Percentiles rank a stretch among this genome's conserved stretches.
Conservation (phyloP, 75 land plant species). For the Cupressus sempervirens region DNA sequence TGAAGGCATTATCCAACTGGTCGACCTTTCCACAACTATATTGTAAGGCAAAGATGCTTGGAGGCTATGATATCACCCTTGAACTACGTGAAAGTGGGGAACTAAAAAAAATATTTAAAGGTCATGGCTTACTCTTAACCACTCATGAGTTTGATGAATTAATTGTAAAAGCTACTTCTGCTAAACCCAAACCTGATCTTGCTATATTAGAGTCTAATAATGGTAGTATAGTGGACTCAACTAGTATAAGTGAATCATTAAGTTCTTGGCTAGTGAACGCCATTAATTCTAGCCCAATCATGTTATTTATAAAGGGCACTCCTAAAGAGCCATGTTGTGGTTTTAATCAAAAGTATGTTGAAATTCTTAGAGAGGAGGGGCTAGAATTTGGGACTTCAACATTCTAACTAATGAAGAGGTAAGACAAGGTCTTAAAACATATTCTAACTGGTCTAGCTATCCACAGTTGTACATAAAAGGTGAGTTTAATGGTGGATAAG, state of each 20-base stretch:
- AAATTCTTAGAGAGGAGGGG: slow-evolving; percentile 48
- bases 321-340: slow-evolving; percentile 79
- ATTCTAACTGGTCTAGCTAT: slow-evolving; percentile 87
- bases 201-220: slow-evolving; percentile 7
- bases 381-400: slow-evolving; percentile 63
- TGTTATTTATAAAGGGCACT: slow-evolving; percentile 90
- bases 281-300: slow-evolving; percentile 54
- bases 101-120: slow-evolving; percentile 49
- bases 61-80: slow-evolving; percentile 78
- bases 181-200: slow-evolving; percentile 2
- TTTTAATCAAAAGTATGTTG: slow-evolving; percentile 74
- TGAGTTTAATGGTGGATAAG: slow-evolving; percentile 83
- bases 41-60: slow-evolving; percentile 80
- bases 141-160: neutral
- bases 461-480: slow-evolving; percentile 80
- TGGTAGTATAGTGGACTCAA: slow-evolving; percentile 27
- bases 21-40: slow-evolving; percentile 90
- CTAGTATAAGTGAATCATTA: slow-evolving; percentile 33
- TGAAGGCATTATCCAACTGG: slow-evolving; percentile 84
- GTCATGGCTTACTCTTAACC: slow-evolving; percentile 26
- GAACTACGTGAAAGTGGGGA: slow-evolving; percentile 88
- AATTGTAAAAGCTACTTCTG: neutral
- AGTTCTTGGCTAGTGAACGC: slow-evolving; percentile 43
- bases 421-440: slow-evolving; percentile 74
- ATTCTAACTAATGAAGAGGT: slow-evolving; percentile 74